These are phyloP conservation scores for Phlebopus sp. DNA, from an alignment of 1,284 basidiomycete genomes.

Conservation along the genomic window DNA sequence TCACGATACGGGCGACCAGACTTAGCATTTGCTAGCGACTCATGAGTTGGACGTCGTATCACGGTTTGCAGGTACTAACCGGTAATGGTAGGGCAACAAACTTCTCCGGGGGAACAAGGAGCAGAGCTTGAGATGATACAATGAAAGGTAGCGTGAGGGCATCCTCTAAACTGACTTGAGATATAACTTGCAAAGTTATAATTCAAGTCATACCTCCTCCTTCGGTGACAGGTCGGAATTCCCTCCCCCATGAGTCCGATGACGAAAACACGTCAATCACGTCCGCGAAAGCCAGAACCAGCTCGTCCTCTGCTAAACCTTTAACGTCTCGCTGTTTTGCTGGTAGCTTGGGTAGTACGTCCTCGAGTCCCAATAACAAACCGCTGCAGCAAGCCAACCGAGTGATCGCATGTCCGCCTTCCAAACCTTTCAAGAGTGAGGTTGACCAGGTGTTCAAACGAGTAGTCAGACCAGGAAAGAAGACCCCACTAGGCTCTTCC, in stretches of 20 bases:
- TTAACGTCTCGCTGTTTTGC: conserved; percentile 27
- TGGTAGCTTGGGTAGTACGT: conserved; percentile 35
- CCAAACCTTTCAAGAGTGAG: conserved; percentile 59
- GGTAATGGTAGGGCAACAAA: conserved; percentile 57
- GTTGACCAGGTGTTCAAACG: conserved; percentile 51
- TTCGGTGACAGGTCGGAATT: conserved; percentile 53
- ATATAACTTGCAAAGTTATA: conserved; percentile 9
- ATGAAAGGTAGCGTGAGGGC: conserved; percentile 41
- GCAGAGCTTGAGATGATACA: conserved; percentile 55
- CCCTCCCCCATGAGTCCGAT: conserved; percentile 58
- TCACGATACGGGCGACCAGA: conserved; percentile 47
- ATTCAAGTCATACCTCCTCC: conserved; percentile 30
- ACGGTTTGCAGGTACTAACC: conserved; percentile 23
- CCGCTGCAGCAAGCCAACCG: conserved; percentile 60
- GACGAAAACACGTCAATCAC: conserved; percentile 57
- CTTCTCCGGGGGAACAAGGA: conserved; percentile 49
- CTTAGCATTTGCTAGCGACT: conserved; percentile 35
- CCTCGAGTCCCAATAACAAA: conserved; percentile 60
- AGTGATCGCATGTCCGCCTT: conserved; percentile 59
- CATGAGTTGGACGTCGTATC: conserved; percentile 11
- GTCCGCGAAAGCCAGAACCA: conserved; percentile 67
- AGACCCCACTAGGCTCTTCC: conserved; percentile 38
- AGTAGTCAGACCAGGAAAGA: conserved; percentile 41
- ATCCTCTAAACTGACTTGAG: conserved; percentile 25
- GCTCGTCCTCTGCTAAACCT: conserved; percentile 55